Percentiles rank a stretch among this genome's conserved stretches.
These are phyloP conservation scores for Datura wrightii DNA, from an alignment of 257 asterid species.

Conservation along the genomic window DNA sequence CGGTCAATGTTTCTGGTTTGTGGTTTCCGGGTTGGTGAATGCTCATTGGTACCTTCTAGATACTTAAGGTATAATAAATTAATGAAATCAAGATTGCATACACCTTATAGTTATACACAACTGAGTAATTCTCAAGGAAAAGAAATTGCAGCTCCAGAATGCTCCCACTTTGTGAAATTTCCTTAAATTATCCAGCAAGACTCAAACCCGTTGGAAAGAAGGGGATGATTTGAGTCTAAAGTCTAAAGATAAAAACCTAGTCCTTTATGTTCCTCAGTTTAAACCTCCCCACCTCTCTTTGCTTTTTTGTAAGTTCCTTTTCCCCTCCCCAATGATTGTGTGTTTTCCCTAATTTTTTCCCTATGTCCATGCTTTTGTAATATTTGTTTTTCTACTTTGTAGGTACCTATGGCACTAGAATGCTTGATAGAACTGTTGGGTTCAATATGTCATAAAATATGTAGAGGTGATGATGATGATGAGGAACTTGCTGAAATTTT, in stretches of 20 bases:
- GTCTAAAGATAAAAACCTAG: too few species aligned
- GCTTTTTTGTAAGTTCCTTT: too few species aligned
- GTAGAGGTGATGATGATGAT: too few species aligned
- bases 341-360: too few species aligned
- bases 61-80: background rate
- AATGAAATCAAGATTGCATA: background rate
- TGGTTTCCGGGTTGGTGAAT: conserved; percentile 17
- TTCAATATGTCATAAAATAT: background rate
- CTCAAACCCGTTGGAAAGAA: too few species aligned
- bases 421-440: background rate
- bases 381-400: too few species aligned
- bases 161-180: background rate
- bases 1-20: background rate
- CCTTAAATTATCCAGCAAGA: too few species aligned
- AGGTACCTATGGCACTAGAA: background rate
- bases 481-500: background rate
- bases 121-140: conserved; percentile 5
- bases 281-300: too few species aligned
- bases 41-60: background rate
- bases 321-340: too few species aligned
- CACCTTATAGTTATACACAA: background rate
- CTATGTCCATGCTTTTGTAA: too few species aligned
- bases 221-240: too few species aligned
- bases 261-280: too few species aligned
- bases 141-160: background rate